Evolutionary conservation across 2,329 filamentous ascomycete species (phyloP), one percentile per base, ranked within the genome.

Genomic region (Colletotrichum navitas): DNA sequence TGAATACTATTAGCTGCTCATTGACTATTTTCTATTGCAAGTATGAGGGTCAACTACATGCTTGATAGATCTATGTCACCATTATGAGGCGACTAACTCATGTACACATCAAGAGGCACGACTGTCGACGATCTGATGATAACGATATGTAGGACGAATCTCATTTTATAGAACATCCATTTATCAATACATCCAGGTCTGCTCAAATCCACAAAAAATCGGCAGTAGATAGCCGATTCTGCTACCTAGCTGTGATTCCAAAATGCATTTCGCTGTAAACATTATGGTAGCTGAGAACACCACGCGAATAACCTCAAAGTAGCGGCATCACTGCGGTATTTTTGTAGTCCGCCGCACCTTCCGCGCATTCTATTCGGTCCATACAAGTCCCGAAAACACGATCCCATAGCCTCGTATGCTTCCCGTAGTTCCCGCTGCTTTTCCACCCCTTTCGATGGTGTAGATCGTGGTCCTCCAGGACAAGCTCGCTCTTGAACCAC

Each of bases 381-480:
- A 74, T 45, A 36, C 78, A 81, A 0, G 84, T 81, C 8, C 80
- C 80, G 65, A 83, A 82, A 4, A 81, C 16, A 2, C 75, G 74
- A 52, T 83, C 81, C 81, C 81, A 83, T 2, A 82, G 64, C 1
- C 78, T 67, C 7, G 80, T 81, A 72, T 82, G 81, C 70, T 82
- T 82, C 64, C 81, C 81, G 62, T 82, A 82, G 72, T 82, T 82
- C 66, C 78, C 74, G 58, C 80, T 82, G 64, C 77, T 79, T 59
- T 77, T 80, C 80, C 80, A 83, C 2, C 81, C 81, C 71, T 78
- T 77, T 5, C 81, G 79, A 64, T 83, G 81, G 68, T 83, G 81
- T n/a, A 83, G 73, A 65, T 83, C 81, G 63, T 83, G 81, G 49
- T 85, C 83, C 70, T 85, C 83, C 45, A 84, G 80, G 2, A 82